phyloP scores from a whole-genome alignment of 1,284 basidiomycete genomes.

The Heimioporus retisporus region DNA sequence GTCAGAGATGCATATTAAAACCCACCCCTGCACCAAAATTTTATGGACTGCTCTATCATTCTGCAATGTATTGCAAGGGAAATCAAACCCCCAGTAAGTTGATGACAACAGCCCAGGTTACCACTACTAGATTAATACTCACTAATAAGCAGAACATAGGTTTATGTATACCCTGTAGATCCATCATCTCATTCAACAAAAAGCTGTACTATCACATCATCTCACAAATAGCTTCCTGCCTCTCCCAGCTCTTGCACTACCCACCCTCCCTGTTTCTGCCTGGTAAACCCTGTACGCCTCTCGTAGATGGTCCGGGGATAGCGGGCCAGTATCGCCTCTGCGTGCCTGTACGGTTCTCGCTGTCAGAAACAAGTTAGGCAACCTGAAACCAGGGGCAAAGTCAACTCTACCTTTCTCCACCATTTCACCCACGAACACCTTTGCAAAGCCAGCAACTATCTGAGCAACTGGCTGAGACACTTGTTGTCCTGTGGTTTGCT shows the following conservation, averaged over 20 bases:
- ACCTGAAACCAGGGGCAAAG: no score
- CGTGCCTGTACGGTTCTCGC: conserved; percentile 83
- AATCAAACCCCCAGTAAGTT: conserved; percentile 83
- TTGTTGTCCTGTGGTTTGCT: conserved; percentile 85
- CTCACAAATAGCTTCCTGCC: conserved; percentile 72
- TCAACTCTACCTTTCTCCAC: conserved; percentile 78
- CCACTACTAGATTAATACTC: conserved; percentile 42
- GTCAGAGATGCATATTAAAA: no score
- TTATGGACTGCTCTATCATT: no score
- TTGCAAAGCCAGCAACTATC: conserved; percentile 89
- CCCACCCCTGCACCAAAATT: no score
- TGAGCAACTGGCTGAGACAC: conserved; percentile 90
- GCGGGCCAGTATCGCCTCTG: conserved; percentile 78
- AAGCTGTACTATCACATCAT: conserved; percentile 12
- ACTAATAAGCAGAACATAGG: no score
- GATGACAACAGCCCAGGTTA: conserved; percentile 47
- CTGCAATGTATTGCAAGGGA: conserved; percentile 43
- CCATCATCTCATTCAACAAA: no score
- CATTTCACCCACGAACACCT: conserved; percentile 95
- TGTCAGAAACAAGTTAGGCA: conserved; percentile 38
- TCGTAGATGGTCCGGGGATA: conserved; percentile 89
- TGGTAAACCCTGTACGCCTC: conserved; percentile 91
- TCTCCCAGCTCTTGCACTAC: conserved; percentile 74
- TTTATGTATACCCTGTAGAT: no score
- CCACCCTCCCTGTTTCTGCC: conserved; percentile 81